phyloP scores from a whole-genome alignment of 805 yeast genomes.

The Suhomyces sp. region DNA sequence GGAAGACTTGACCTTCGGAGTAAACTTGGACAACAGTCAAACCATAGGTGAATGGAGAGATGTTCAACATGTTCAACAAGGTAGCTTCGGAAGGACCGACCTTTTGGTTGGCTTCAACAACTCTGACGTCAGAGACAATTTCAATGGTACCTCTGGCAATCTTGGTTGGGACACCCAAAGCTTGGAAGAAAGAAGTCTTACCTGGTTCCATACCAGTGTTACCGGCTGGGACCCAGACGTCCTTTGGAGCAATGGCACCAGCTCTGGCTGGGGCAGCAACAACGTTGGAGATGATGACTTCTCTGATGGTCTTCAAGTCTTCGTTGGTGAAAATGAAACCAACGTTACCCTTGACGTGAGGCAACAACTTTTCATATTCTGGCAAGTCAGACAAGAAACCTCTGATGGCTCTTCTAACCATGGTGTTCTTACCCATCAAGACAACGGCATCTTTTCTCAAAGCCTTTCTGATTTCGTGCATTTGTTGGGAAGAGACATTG shows the following conservation, averaged over 20 bases:
- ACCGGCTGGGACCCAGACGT: constrained; percentile 97
- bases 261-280: constrained; percentile 99
- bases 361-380: constrained; percentile 92
- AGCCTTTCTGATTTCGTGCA: constrained; percentile 98
- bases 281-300: constrained; percentile 80
- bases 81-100: constrained; percentile 99
- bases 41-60: constrained; percentile 99
- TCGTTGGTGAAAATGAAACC: constrained; percentile 99
- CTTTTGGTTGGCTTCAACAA: constrained; percentile 77
- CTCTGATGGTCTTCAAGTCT: constrained; percentile 91
- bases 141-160: constrained; percentile 99
- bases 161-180: constrained; percentile 99
- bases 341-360: constrained; percentile 95
- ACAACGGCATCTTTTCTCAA: constrained; percentile 94
- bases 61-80: constrained; percentile 98
- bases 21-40: constrained; percentile 93
- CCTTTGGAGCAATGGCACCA: constrained; percentile 98
- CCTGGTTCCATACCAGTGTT: constrained; percentile 99
- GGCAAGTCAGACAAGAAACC: constrained; percentile 91
- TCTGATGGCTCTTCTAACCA: constrained; percentile 99
- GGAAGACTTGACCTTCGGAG: constrained; percentile 98
- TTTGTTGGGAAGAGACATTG: constrained; percentile 99
- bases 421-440: constrained; percentile 99
- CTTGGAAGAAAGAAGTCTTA: constrained; percentile 99
- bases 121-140: constrained; percentile 95